Base-by-base conservation (phyloP, 495 filamentous ascomycete species). In the Lasiosphaeria ovina region DNA sequence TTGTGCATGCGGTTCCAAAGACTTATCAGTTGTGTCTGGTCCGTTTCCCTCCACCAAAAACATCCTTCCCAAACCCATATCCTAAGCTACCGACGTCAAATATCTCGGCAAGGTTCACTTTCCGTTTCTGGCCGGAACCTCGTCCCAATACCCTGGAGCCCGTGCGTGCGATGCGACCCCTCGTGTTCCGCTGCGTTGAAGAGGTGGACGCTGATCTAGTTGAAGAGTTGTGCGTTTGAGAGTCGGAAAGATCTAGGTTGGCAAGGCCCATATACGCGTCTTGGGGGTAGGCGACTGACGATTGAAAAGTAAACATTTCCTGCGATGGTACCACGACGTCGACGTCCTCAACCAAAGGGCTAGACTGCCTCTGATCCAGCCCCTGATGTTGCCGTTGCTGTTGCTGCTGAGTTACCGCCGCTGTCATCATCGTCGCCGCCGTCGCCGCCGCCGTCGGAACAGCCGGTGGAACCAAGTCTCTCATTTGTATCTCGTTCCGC, bases 81-180 rank as follows among this genome's bases (percentile, higher is more conserved):
- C 83, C 79, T 42, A 90, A 62, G 45, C 81, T 83, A 6, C 84
- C 84, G n/a, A 97, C 72, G 62, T 94, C 90, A 63, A 95, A 96
- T 60, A 92, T 87, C 58, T 97, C 92, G 3, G 83, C 82, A 42
- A 92, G 82, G 47, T 88, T 85, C 60, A 89, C 78, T 64, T 89
- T 87, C 14, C 92, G 83, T 74, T 97, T 97, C 34, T 87, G 87
- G 0, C 92, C 91, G 3, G 86, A 83, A 3, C 81, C 85, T 36
- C 67, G 81, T 16, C 79, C 83, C 51, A 83, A 78, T 17, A 60
- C 65, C 72, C 67, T 62, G 72, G 77, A 54, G 67, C 70, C 72
- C 65, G 60, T 56, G 24, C 69, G 66, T 48, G 61, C 76, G 50
- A 54, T 54, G 68, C 75, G 73, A 58, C 72, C 67, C 56, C 69